Evolutionary conservation across 83 land plant genomes (phyloP).

Genomic region (Larix sibirica): DNA sequence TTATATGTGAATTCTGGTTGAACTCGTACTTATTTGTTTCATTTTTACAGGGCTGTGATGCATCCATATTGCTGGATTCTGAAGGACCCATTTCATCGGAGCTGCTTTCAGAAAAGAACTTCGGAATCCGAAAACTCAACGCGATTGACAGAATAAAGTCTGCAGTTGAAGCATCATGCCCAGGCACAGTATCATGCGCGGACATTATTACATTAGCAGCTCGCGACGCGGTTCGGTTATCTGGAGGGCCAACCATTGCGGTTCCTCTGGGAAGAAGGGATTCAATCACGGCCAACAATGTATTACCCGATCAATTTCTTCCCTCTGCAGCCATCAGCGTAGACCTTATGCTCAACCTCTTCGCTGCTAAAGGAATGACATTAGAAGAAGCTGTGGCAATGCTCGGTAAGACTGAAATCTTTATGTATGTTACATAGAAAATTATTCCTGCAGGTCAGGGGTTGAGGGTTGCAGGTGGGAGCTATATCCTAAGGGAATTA

Average conservation of each 20-base stretch:
- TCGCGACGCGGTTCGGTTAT: slow-evolving; percentile 40
- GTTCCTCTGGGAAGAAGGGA: slow-evolving; percentile 54
- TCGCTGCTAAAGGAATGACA: slow-evolving; percentile 36
- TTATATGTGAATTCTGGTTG: no score
- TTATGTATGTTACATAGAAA: no score
- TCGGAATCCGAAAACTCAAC: slow-evolving; percentile 51
- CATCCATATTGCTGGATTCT: slow-evolving; percentile 51
- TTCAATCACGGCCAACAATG: slow-evolving; percentile 16
- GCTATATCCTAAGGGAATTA: no score
- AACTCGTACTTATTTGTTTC: not conserved
- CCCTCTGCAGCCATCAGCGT: slow-evolving; percentile 38
- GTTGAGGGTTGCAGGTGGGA: no score
- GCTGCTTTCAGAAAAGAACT: slow-evolving; percentile 35
- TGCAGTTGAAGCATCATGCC: slow-evolving; percentile 48
- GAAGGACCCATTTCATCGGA: slow-evolving; percentile 24
- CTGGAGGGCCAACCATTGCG: slow-evolving; percentile 50
- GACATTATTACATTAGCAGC: slow-evolving; percentile 54
- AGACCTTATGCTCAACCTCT: slow-evolving; percentile 29
- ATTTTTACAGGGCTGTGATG: slow-evolving; percentile 60
- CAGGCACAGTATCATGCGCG: slow-evolving; percentile 60
- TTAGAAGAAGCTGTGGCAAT: slow-evolving; percentile 54
- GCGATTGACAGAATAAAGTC: slow-evolving; percentile 46
- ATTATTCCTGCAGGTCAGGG: no score
- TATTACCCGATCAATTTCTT: slow-evolving; percentile 29
- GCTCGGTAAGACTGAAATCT: slow-evolving; percentile 24